phyloP scores from a whole-genome alignment of 164 flowering plant genomes.

The Pachysandra terminalis region DNA sequence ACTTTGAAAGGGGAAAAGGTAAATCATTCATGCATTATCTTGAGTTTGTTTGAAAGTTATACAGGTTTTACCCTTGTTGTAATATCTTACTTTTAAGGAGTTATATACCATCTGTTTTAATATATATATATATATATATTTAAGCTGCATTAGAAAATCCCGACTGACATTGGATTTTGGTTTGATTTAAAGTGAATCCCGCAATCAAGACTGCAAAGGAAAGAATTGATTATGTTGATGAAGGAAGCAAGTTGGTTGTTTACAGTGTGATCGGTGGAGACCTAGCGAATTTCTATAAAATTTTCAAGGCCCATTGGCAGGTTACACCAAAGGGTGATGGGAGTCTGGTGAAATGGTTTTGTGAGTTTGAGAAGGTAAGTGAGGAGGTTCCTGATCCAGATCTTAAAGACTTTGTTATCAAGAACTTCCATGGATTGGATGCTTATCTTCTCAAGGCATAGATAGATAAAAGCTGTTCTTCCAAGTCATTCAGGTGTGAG shows the following conservation, averaged over 20 bases:
- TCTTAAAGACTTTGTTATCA: conserved; percentile 43
- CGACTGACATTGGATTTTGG: too few species aligned
- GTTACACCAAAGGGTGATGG: conserved; percentile 50
- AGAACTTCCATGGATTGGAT: conserved; percentile 49
- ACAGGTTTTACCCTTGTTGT: too few species aligned
- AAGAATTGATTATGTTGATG: conserved; percentile 50
- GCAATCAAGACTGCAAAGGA: conserved; percentile 35
- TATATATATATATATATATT: too few species aligned
- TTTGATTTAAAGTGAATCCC: conserved; percentile 28
- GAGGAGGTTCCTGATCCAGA: conserved; percentile 41
- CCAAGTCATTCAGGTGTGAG: too few species aligned
- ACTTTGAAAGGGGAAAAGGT: too few species aligned
- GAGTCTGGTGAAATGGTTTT: conserved; percentile 51
- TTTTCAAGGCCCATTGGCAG: conserved; percentile 27
- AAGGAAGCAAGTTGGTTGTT: conserved; percentile 30
- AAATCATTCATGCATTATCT: too few species aligned
- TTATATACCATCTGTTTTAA: too few species aligned
- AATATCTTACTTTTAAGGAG: too few species aligned
- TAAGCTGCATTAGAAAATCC: too few species aligned
- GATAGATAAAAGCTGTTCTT: neutral
- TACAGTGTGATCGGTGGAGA: conserved; percentile 71
- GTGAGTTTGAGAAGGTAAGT: conserved; percentile 52
- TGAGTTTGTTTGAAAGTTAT: too few species aligned
- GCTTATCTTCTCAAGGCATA: conserved; percentile 30
- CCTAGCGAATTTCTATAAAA: conserved; percentile 51